phyloP scores from a whole-genome alignment of 2,329 filamentous ascomycete species.

The Fusarium liriodendri region DNA sequence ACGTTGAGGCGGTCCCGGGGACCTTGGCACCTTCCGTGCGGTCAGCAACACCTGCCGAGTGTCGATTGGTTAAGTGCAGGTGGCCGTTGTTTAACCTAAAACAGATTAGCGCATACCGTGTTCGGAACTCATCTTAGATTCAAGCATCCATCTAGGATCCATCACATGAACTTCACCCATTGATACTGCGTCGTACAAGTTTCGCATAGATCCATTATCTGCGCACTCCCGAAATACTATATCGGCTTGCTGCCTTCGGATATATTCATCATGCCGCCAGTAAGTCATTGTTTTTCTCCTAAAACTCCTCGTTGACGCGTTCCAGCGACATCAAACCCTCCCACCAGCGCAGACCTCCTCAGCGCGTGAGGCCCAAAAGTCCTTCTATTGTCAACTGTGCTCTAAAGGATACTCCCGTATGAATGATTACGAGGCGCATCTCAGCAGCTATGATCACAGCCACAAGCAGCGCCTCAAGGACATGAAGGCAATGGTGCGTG shows the following conservation, averaged over 20 bases:
- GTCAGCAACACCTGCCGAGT: conserved; percentile 35
- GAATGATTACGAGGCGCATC: conserved; percentile 96
- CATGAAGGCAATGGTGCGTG: conserved; percentile 85
- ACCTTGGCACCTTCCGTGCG: conserved; percentile 1
- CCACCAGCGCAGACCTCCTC: conserved; percentile 69
- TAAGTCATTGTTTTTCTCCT: conserved; percentile 58
- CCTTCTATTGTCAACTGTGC: conserved; percentile 89
- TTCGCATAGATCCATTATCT: neutral
- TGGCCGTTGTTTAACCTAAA: neutral
- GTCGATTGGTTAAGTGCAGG: conserved; percentile 31
- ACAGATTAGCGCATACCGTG: neutral
- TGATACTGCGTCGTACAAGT: neutral
- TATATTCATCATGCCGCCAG: conserved; percentile 63
- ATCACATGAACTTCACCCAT: conserved; percentile 10
- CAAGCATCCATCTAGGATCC: conserved; percentile 6
- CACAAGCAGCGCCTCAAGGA: conserved; percentile 92
- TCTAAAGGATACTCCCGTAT: conserved; percentile 94
- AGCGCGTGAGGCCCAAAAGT: conserved; percentile 80
- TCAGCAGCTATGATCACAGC: conserved; percentile 93
- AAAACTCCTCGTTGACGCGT: conserved; percentile 36
- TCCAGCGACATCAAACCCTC: conserved; percentile 67
- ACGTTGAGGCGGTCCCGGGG: conserved; percentile 33
- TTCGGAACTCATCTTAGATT: conserved; percentile 3
- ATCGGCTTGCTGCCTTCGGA: fast-evolving
- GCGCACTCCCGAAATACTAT: neutral